These are phyloP conservation scores for Nemania bipapillata DNA, from an alignment of 2,329 filamentous ascomycete genomes.

Conservation along the genomic window DNA sequence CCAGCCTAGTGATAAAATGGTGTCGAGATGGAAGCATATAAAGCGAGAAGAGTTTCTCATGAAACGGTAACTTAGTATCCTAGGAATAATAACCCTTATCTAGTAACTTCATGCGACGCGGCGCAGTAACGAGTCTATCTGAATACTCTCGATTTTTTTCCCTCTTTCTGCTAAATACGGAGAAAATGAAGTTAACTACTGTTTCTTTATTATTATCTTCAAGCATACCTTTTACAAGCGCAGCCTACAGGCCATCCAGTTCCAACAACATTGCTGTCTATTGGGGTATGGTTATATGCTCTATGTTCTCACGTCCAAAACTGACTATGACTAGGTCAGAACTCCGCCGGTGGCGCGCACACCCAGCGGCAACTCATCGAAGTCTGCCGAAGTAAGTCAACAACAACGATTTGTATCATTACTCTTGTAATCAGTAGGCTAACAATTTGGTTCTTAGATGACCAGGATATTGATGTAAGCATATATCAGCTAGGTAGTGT, in stretches of 20 bases:
- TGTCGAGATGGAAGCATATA: conserved; percentile 1
- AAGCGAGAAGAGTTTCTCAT: not conserved
- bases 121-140: not conserved
- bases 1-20: not conserved
- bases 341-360: conserved; percentile 57
- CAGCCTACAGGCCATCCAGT: conserved; percentile 41
- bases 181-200: conserved; percentile 7
- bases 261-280: conserved; percentile 70
- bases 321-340: conserved; percentile 60
- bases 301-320: conserved; percentile 14
- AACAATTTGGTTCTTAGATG: conserved; percentile 49
- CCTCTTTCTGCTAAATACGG: not conserved
- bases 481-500: not conserved
- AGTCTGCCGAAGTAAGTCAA: conserved; percentile 62
- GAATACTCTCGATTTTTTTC: not conserved
- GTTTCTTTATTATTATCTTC: not conserved
- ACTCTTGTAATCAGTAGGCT: not conserved
- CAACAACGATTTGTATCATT: conserved; percentile 57
- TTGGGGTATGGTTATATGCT: conserved; percentile 62
- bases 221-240: not conserved
- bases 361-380: conserved; percentile 33
- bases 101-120: not conserved
- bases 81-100: not conserved
- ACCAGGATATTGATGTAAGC: conserved; percentile 58
- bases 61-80: not conserved